Base-by-base conservation (phyloP, 176 grass and related monocot species). In the Alloteropsis semialata region DNA sequence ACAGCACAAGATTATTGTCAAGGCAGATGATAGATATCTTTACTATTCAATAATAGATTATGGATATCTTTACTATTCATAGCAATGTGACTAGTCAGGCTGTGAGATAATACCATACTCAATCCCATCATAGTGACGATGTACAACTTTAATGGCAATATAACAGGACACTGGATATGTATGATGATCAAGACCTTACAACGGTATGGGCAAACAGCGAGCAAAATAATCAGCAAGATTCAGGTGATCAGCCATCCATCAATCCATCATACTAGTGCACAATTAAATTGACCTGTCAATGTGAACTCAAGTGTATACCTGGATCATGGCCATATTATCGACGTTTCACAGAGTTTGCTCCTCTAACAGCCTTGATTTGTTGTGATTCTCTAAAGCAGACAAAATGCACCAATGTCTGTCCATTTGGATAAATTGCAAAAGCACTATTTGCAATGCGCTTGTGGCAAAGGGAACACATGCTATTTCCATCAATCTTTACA, bases 391-490 rank as follows among this genome's bases (percentile, higher is more conserved):
- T 92, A 88, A 96, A 98, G 93, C 96, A 98, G 34, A 98, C 93
- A 93, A 98, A 98, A 86, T 96, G 96, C 49, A 96, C 96, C 53
- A 98, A 83, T 67, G 91, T 96, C 59, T 92, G 90, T 74, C 96
- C 93, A 89, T 98, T 98, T 82, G 96, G 93, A 87, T 95, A 98
- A 83, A 98, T 92, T 80, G 96, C 93, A 83, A 98, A 98, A 32
- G 93, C 96, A 58, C 96, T 98, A 77, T 89, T 93, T 67, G 92
- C 91, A 61, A 98, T 93, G 57, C 87, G 90, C 72, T 98, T 98
- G 86, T 92, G 86, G 63, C 96, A 98, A 76, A 98, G 91, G 65
- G 93, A 92, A 80, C 96, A 98, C 75, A 80, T 95, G 85, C 87
- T 93, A 86, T 98, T 89, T 80, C 82, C 93, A 89, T 98, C 93